Conservation (phyloP, 306 rosid genomes). For the Elaeagnus macrophylla region DNA sequence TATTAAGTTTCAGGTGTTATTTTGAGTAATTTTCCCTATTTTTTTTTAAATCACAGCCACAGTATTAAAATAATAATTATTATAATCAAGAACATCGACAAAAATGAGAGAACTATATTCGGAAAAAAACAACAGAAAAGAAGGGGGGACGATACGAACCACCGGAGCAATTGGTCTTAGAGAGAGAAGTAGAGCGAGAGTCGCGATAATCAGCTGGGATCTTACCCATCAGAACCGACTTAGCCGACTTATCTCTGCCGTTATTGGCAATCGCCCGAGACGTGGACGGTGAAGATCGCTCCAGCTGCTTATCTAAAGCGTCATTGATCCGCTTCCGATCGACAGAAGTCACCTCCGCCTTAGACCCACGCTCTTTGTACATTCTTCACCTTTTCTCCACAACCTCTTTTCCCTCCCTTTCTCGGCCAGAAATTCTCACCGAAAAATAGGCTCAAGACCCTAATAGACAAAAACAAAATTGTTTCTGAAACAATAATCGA, state of each 20-base stretch:
- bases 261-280: slow-evolving; percentile 48
- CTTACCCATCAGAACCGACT: slow-evolving; percentile 37
- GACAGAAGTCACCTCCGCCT: slow-evolving; percentile 43
- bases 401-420: not conserved
- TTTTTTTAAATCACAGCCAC: not conserved
- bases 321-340: slow-evolving; percentile 98
- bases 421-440: slow-evolving; percentile 13
- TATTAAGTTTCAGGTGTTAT: too few species aligned
- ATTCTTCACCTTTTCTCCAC: slow-evolving; percentile 21
- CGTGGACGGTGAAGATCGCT: slow-evolving; percentile 93
- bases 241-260: slow-evolving; percentile 63
- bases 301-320: slow-evolving; percentile 79
- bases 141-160: slow-evolving; percentile 22
- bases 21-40: too few species aligned
- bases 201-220: slow-evolving; percentile 40
- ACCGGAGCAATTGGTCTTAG: slow-evolving; percentile 52
- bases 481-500: too few species aligned
- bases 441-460: slow-evolving; percentile 18
- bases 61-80: not conserved
- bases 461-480: not conserved
- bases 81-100: too few species aligned
- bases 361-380: slow-evolving; percentile 71
- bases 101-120: too few species aligned
- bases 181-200: slow-evolving; percentile 42
- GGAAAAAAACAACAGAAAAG: not conserved